Conservation (phyloP, 352 stramenopile species). For the Pythium brassicae region DNA sequence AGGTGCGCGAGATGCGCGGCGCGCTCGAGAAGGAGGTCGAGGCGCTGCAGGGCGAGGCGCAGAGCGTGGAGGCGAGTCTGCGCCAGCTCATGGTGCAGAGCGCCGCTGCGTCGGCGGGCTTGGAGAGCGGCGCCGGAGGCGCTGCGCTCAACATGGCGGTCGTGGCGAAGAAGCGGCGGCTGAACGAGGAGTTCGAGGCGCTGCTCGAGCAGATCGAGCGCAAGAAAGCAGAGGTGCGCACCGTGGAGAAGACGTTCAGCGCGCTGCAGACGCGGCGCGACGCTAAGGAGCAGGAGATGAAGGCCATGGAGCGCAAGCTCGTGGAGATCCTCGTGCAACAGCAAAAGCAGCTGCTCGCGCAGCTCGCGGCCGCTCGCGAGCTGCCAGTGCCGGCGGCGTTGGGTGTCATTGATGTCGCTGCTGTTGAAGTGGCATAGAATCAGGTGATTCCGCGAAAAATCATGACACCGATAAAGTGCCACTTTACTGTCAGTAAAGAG, state of each 20-base stretch:
- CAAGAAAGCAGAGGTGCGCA: conserved; percentile 58
- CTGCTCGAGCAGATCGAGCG: conserved; percentile 70
- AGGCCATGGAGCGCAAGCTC: conserved; percentile 69
- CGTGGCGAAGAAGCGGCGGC: conserved; percentile 68
- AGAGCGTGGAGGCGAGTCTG: conserved; percentile 43
- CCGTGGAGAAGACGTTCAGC: conserved; percentile 55
- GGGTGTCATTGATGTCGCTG: not conserved
- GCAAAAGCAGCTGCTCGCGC: conserved; percentile 69
- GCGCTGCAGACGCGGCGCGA: conserved; percentile 46
- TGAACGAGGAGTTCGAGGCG: conserved; percentile 80
- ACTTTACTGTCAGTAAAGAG: too few species aligned
- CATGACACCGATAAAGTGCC: too few species aligned
- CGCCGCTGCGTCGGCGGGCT: too few species aligned
- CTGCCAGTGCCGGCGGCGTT: conserved; percentile 13
- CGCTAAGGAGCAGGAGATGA: conserved; percentile 78
- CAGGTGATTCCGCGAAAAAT: too few species aligned
- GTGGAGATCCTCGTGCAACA: conserved; percentile 83
- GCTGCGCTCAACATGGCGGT: conserved; percentile 51
- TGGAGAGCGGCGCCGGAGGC: not conserved
- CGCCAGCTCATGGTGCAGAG: conserved; percentile 60
- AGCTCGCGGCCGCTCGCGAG: conserved; percentile 45
- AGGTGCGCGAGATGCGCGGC: conserved; percentile 61
- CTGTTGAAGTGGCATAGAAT: too few species aligned
- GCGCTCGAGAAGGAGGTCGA: conserved; percentile 54
- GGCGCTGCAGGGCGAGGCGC: conserved; percentile 51